Base-by-base conservation (phyloP, 2,329 filamentous ascomycete genomes). In the Pyrenochaeta sp. region DNA sequence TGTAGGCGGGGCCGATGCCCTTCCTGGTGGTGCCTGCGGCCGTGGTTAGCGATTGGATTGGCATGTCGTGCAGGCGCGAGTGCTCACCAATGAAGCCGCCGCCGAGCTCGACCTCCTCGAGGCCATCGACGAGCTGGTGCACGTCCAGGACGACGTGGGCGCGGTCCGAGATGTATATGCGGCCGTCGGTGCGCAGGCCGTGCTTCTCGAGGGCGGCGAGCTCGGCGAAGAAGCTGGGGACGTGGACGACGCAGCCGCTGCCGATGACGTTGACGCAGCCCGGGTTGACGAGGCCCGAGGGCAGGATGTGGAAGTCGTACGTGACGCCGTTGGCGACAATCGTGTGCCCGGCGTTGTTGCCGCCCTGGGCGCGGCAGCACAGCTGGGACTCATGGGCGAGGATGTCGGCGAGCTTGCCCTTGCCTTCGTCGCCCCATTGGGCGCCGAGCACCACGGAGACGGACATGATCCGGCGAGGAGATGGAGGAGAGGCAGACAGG, bases 261-360 rank as follows among this genome's bases (percentile, higher is more conserved):
- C 77, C 88, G 65, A 92, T 87, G 44, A 92, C 75, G 74, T 91
- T 92, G 60, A 83, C 78, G 68, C 82, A 88, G 29, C 76, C 75
- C 6, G 87, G 85, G 65, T 87, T 89, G 55, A 92, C 78, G 48
- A 92, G 80, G 47, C 89, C 89, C 42, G 83, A 88, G 17, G 69
- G 67, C 18, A 72, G 63, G 55, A 73, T 72, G 49, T 72, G 69
- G 55, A 69, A 71, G 42, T 72, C 68, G 59, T 72, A 72, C 17
- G 78, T 81, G 56, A 75, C 57, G 38, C 75, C 73, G 49, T 74
- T 70, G 57, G 74, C 67, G 58, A 73, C 68, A 41, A 72, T 73
- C 40, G 69, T 73, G 52, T 73, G 69, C 40, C 71, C 71, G 34
- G 82, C 82, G 70, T 85, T 85, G 70, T 85, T 82, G 37, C 82